Base-by-base conservation (phyloP, 345 rosid species). In the Passiflora organensis region DNA sequence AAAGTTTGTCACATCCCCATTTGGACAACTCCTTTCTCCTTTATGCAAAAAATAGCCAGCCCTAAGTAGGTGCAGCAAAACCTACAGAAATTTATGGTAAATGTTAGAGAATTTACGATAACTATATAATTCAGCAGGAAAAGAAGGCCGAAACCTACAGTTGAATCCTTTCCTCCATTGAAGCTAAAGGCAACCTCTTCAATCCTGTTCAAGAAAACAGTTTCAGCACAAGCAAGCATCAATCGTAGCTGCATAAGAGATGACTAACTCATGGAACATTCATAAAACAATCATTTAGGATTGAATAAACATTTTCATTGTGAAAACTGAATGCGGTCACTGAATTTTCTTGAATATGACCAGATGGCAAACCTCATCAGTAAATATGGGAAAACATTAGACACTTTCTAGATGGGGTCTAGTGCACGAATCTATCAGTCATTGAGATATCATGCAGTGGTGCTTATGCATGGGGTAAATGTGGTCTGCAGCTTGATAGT, bases 111-210 rank as follows among this genome's bases (percentile, higher is more conserved):
- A n/a, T n/a, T n/a, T n/a, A n/a, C n/a, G n/a, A n/a, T n/a, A n/a
- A n/a, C n/a, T n/a, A n/a, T n/a, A n/a, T n/a, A n/a, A n/a, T n/a
- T n/a, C n/a, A n/a, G n/a, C n/a, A n/a, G n/a, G n/a, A 45, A 62
- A 4, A 34, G 58, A n/a, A 58, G 41, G 34, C 20, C 51, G 38
- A 28, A 65, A 76, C 96, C 79, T 76, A 93, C 99, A 55, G 89
- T 93, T 22, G 97, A 89, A 73, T 93, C 99, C 65, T 93, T 93
- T 62, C 99, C 99, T 63, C 99, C 99, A 68, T 93, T 93, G 72
- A 93, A 93, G 72, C 99, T 93, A 76, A 93, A 89, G 32, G 99
- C 89, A 46, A 89, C 86, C 86, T 93, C 99, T 75, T 89, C 97
- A 51, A 68, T 73, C 48, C 99, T 93, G 82, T 67, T 6, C 21